These are phyloP conservation scores for Ophiostoma ulmi DNA, from an alignment of 2,329 filamentous ascomycete species.

Conservation along the genomic window DNA sequence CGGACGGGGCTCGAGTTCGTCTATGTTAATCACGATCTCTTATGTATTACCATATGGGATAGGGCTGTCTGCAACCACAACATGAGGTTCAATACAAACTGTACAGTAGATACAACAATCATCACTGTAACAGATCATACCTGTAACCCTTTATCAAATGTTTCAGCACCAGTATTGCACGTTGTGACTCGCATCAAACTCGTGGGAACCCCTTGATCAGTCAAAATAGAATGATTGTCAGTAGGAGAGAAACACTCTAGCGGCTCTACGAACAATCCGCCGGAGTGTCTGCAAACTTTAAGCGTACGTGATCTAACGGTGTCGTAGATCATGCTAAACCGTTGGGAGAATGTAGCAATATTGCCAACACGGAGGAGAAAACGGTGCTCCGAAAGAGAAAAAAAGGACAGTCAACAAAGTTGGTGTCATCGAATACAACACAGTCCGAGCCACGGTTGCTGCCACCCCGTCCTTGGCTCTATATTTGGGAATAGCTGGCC, in stretches of 20 bases:
- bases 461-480: background rate
- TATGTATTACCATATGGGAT: background rate
- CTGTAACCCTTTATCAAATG: background rate
- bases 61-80: no score
- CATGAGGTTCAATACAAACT: background rate
- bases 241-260: background rate
- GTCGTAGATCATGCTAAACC: background rate
- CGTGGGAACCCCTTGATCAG: slow-evolving; percentile 4
- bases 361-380: background rate
- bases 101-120: background rate
- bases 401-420: background rate
- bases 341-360: background rate
- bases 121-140: slow-evolving; percentile 1
- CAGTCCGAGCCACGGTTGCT: slow-evolving; percentile 1
- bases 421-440: background rate
- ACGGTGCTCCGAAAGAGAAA: background rate
- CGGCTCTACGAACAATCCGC: background rate
- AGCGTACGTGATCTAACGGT: background rate
- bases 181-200: slow-evolving; percentile 5
- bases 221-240: background rate
- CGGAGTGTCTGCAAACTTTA: background rate
- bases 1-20: no score
- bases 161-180: background rate
- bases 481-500: background rate
- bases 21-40: no score